Evolutionary conservation across 1,139 yeast genomes (phyloP).

Genomic region (Lodderomyces elongisporus): DNA sequence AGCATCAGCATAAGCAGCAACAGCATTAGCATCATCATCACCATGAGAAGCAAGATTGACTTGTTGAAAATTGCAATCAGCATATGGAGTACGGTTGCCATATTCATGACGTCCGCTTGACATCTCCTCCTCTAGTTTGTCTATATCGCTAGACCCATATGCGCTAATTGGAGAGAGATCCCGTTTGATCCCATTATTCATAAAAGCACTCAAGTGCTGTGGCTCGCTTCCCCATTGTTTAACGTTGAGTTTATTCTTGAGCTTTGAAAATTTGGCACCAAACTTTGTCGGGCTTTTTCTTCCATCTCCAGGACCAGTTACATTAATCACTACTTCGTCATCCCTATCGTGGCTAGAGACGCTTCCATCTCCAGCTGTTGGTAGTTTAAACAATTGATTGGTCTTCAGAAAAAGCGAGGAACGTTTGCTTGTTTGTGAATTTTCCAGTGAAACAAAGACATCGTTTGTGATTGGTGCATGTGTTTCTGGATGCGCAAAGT

Average conservation of each 20-base stretch:
- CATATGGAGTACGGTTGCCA: background rate
- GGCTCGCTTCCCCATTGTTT: slow-evolving; percentile 25
- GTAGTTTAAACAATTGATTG: slow-evolving; percentile 2
- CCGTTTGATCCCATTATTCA: slow-evolving; percentile 6
- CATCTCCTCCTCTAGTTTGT: slow-evolving; percentile 19
- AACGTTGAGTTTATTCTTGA: slow-evolving; percentile 29
- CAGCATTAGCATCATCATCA: slow-evolving; percentile 1
- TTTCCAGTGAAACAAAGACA: slow-evolving; percentile 22
- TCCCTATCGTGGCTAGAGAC: slow-evolving; percentile 2
- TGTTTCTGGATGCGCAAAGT: background rate
- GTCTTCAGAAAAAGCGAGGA: slow-evolving; percentile 15
- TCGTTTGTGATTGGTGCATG: slow-evolving; percentile 16
- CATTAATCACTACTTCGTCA: slow-evolving; percentile 4
- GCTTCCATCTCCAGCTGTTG: slow-evolving; percentile 1
- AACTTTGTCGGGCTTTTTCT: slow-evolving; percentile 20
- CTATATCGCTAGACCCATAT: slow-evolving; percentile 15
- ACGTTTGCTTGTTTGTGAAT: slow-evolving; percentile 12
- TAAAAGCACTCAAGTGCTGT: slow-evolving; percentile 6
- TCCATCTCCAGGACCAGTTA: slow-evolving; percentile 1
- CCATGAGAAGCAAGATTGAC: too few relatives aligned
- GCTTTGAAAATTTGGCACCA: slow-evolving; percentile 25
- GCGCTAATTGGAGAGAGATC: slow-evolving; percentile 12
- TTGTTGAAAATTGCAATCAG: too few relatives aligned
- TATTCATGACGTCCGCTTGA: background rate
- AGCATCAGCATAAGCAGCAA: too few relatives aligned